These are phyloP conservation scores for Sporormia fimetaria DNA, from an alignment of 495 filamentous ascomycete genomes.

Conservation along the genomic window DNA sequence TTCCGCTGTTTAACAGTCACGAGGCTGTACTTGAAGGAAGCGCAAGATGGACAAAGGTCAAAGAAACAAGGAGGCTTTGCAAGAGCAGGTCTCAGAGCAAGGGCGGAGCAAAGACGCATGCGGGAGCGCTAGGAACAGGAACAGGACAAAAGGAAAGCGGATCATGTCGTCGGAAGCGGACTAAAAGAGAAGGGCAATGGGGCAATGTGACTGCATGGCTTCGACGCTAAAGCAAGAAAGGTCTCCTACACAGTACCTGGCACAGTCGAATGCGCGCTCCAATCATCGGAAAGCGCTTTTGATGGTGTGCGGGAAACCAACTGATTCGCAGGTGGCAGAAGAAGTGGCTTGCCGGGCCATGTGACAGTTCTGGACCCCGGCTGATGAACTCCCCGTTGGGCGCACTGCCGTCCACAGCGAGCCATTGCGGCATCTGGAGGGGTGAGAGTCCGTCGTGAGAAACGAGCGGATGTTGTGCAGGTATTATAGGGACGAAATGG, in stretches of 20 bases:
- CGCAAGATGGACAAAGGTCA: slow-evolving; percentile 11
- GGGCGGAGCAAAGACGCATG: not conserved
- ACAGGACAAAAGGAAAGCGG: not conserved
- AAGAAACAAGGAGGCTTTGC: slow-evolving; percentile 7
- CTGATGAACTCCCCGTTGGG: slow-evolving; percentile 19
- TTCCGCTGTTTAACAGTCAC: slow-evolving; percentile 7
- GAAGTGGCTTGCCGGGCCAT: slow-evolving; percentile 24
- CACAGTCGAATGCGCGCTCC: slow-evolving; percentile 10
- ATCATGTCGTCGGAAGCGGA: slow-evolving; percentile 9
- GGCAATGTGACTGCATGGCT: slow-evolving; percentile 22
- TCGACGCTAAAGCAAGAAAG: slow-evolving; percentile 24
- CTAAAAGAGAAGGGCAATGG: slow-evolving; percentile 14
- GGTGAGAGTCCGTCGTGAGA: not conserved
- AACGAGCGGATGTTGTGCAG: slow-evolving; percentile 1
- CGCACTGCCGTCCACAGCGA: slow-evolving; percentile 9
- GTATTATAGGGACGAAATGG: slow-evolving; percentile 8
- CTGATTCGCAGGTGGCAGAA: slow-evolving; percentile 20
- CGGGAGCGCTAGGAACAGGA: slow-evolving; percentile 2
- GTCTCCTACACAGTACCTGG: slow-evolving; percentile 23
- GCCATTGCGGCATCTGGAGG: slow-evolving; percentile 6
- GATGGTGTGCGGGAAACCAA: slow-evolving; percentile 21
- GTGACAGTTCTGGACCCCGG: slow-evolving; percentile 17
- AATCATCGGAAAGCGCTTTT: slow-evolving; percentile 8
- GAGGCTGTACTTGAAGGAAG: slow-evolving; percentile 14
- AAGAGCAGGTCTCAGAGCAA: no score